phyloP scores from a whole-genome alignment of 768 basidiomycete genomes.

The Lentinula guzmanii region DNA sequence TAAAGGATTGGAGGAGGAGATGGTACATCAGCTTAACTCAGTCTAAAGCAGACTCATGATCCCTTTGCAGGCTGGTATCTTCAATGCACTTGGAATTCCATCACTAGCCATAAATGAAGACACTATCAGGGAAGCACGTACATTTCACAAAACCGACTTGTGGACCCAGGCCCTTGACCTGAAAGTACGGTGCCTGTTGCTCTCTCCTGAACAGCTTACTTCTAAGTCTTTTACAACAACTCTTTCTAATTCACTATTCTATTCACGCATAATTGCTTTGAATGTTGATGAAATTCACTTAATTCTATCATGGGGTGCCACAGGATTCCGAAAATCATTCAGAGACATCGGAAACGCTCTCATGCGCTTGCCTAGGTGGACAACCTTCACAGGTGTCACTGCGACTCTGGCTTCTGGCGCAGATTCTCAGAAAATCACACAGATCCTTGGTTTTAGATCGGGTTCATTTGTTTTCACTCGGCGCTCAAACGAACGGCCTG shows the following conservation, averaged over 20 bases:
- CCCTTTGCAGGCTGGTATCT: neutral
- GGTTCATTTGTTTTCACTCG: neutral
- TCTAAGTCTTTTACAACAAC: neutral
- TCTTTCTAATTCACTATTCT: neutral
- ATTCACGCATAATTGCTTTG: neutral
- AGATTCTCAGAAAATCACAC: neutral
- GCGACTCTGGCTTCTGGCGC: slow-evolving; percentile 11
- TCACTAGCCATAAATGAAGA: neutral
- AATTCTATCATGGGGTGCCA: neutral
- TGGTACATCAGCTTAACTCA: slow-evolving; percentile 10
- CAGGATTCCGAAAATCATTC: neutral
- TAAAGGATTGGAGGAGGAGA: slow-evolving; percentile 16
- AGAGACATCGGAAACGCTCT: slow-evolving; percentile 1
- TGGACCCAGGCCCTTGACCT: neutral
- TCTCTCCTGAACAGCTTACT: neutral
- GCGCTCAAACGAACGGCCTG: slow-evolving; percentile 10
- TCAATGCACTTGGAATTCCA: neutral
- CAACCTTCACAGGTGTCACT: slow-evolving; percentile 6
- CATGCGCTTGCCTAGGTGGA: neutral
- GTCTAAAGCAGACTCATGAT: neutral
- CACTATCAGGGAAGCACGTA: neutral
- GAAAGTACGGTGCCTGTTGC: neutral
- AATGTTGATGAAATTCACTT: neutral
- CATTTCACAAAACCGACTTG: neutral
- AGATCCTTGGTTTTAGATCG: neutral